Percentiles rank a stretch among this genome's conserved stretches.
Evolutionary conservation across 2,329 filamentous ascomycete genomes (phyloP).

Genomic region (Bipolaris oryzae): DNA sequence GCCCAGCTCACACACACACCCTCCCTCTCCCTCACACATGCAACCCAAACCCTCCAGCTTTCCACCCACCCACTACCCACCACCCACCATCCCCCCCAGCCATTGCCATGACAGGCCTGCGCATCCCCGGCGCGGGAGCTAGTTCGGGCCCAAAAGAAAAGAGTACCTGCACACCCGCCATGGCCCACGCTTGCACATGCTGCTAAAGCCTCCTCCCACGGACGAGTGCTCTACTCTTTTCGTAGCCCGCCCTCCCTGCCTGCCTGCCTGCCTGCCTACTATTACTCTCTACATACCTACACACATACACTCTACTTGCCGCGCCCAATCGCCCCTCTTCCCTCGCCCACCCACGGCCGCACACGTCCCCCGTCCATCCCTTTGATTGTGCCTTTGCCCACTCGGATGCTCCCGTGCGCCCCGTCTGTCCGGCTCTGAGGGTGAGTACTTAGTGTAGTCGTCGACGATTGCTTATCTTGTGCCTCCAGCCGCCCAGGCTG

Average conservation of each 20-base stretch:
- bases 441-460: slow-evolving; percentile 25
- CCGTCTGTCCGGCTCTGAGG: slow-evolving; percentile 28
- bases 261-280: too few relatives aligned
- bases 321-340: slow-evolving; percentile 1
- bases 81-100: slow-evolving; percentile 24
- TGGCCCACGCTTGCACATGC: slow-evolving; percentile 16
- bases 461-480: slow-evolving; percentile 42
- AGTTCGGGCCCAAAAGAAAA: slow-evolving; percentile 40
- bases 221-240: not conserved
- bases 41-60: slow-evolving; percentile 23
- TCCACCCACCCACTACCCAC: slow-evolving; percentile 19
- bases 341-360: slow-evolving; percentile 29
- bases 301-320: slow-evolving; percentile 4
- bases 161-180: slow-evolving; percentile 41
- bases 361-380: slow-evolving; percentile 27
- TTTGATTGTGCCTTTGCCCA: slow-evolving; percentile 33
- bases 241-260: not conserved
- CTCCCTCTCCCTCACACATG: not conserved
- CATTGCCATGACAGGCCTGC: slow-evolving; percentile 35
- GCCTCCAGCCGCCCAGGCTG: slow-evolving; percentile 32
- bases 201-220: slow-evolving; percentile 2
- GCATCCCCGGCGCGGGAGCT: slow-evolving; percentile 44
- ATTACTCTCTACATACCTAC: not conserved
- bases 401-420: slow-evolving; percentile 42
- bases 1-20: not conserved